Base-by-base conservation (phyloP, 2,329 filamentous ascomycete genomes). In the Pseudocercospora vitis region DNA sequence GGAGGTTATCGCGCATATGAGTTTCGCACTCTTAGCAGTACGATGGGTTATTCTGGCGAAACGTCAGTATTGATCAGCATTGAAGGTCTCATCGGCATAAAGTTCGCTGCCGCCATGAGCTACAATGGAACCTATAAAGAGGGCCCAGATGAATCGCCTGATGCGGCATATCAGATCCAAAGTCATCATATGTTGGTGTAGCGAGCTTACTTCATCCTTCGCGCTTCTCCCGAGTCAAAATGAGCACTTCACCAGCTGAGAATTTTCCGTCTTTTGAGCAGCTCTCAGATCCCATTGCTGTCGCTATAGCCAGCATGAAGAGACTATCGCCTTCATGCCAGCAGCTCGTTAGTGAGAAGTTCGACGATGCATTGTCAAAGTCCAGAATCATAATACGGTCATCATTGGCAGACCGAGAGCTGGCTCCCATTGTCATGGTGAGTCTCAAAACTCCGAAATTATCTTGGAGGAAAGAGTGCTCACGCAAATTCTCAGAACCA, bases 271-370 rank as follows among this genome's bases (percentile, higher is more conserved):
- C 40, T 11, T 26, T 29, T 7, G 21, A 45, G n/a, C 6, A 29
- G 6, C 28, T 23, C 14, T 2, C 14, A 28, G 24, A 14, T 14
- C n/a, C 18, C 42, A 45, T 40, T 24, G 18, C 35, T 4, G 7
- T 40, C 12, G 35, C 26, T 31, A 14, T 14, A 7, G 11, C 40
- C 39, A 47, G 35, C 21, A 33, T 37, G 31, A 49, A 57, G 42
- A 33, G 50, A n/a, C 56, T 65, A 7, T 64, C 63, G 7, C 48
- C 58, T 12, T 64, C 63, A 7, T 64, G 60, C 52, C 63, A 65
- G 46, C 62, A 59, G 24, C 53, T 64, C 45, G 33, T 61, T 8
- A 46, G 54, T 23, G 55, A 62, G 46, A 48, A 42, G 26, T 46
- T 48, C 48, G 48, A 50, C 33, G 52, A 54, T 12, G 53, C 54